Conservation (phyloP, 805 yeast species). For the Metschnikowia orientalis region DNA sequence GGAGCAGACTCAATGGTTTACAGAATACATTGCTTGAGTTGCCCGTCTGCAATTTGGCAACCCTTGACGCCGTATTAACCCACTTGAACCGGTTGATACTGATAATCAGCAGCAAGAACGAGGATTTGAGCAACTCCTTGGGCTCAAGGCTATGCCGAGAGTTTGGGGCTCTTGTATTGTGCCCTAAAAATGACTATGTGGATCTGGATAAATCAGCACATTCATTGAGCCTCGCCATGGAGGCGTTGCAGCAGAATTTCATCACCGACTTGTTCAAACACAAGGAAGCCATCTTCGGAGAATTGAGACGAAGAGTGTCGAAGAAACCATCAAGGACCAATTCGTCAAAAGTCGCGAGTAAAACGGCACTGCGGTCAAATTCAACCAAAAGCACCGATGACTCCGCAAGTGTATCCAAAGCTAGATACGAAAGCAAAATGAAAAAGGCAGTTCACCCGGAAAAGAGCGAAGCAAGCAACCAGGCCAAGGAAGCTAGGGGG, state of each 20-base stretch:
- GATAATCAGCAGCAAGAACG: conserved; percentile 40
- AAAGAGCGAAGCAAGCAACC: conserved; percentile 1
- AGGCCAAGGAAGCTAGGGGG: not conserved
- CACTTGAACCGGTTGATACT: conserved; percentile 64
- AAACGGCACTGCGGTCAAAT: conserved; percentile 5
- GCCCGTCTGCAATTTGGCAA: conserved; percentile 68
- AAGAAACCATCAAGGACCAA: conserved; percentile 14
- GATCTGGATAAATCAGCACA: conserved; percentile 13
- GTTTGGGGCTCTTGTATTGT: conserved; percentile 56
- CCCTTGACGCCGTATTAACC: conserved; percentile 73
- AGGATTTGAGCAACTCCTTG: conserved; percentile 29
- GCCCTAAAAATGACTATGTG: conserved; percentile 38
- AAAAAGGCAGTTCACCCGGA: conserved; percentile 8
- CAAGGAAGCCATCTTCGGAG: conserved; percentile 61
- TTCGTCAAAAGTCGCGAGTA: conserved; percentile 5
- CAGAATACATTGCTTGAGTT: conserved; percentile 63
- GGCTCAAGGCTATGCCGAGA: conserved; percentile 58
- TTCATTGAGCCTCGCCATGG: conserved; percentile 13
- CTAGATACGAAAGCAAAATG: conserved; percentile 11
- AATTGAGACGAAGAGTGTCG: conserved; percentile 43
- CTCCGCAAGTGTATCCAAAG: conserved; percentile 2
- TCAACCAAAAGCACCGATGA: conserved; percentile 4
- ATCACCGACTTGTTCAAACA: conserved; percentile 57
- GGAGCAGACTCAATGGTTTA: conserved; percentile 53
- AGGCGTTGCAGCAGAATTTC: conserved; percentile 45